Percentiles rank a stretch among this genome's conserved stretches.
Conservation (phyloP, 164 flowering plant species). For the Chloranthus sessilifolius region DNA sequence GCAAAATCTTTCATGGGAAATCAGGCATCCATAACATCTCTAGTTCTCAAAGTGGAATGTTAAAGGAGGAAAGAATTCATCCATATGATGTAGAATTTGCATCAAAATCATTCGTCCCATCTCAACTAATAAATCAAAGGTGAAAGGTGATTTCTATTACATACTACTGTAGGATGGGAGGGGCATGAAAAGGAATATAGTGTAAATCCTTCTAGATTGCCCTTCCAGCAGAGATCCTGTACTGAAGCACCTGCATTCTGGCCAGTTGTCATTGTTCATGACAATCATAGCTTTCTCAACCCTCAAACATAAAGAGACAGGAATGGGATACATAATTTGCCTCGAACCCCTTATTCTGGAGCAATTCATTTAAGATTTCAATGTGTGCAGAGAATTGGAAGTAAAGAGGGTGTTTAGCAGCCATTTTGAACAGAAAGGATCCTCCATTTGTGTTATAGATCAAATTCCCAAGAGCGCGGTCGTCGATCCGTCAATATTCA, state of each 20-base stretch:
- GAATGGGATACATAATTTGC: conserved; percentile 53
- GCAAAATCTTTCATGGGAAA: conserved; percentile 84
- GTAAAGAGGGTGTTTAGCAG: too few relatives aligned
- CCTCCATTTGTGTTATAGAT: too few relatives aligned
- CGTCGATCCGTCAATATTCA: too few relatives aligned
- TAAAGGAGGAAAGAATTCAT: conserved; percentile 30
- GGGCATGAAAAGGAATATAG: too few relatives aligned
- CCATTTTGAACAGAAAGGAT: too few relatives aligned
- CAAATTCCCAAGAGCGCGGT: too few relatives aligned
- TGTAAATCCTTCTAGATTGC: too few relatives aligned
- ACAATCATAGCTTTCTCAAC: conserved; percentile 44
- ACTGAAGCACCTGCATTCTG: conserved; percentile 59
- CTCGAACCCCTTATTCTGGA: conserved; percentile 82
- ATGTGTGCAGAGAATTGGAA: too few relatives aligned
- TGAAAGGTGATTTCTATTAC: too few relatives aligned
- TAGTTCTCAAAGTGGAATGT: conserved; percentile 22
- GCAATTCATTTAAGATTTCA: conserved; percentile 46
- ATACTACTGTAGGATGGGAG: too few relatives aligned
- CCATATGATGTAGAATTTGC: conserved; percentile 25
- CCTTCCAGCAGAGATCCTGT: too few relatives aligned
- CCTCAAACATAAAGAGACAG: conserved; percentile 60
- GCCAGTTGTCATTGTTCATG: conserved; percentile 74
- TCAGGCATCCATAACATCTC: conserved; percentile 33
- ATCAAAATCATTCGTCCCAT: conserved; percentile 27
- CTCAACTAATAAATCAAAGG: too few relatives aligned